These are phyloP conservation scores for Laguncularia racemosa DNA, from an alignment of 345 rosid species.

Conservation along the genomic window DNA sequence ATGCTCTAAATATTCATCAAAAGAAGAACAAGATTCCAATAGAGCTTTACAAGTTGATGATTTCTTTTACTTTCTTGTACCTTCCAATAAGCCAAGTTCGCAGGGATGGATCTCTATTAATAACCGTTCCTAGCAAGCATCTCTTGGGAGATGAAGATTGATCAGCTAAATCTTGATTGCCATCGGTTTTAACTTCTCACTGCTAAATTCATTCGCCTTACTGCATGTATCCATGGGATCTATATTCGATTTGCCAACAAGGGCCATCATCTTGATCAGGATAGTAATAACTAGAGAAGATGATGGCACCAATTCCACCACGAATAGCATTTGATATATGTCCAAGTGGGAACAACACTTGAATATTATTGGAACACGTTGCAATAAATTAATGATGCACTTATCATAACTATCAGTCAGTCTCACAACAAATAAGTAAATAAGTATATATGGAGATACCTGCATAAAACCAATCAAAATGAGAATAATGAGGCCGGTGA, in stretches of 20 bases:
- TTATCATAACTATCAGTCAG: too few species aligned
- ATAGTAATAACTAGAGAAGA: slow-evolving; percentile 85
- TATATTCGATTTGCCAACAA: slow-evolving; percentile 30
- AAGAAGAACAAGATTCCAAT: slow-evolving; percentile 37
- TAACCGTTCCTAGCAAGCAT: slow-evolving; percentile 71
- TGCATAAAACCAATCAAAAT: slow-evolving; percentile 75
- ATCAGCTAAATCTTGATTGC: slow-evolving; percentile 22
- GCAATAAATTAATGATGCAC: background rate
- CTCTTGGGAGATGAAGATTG: slow-evolving; percentile 25
- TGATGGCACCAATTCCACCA: slow-evolving; percentile 73
- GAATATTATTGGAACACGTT: slow-evolving; percentile 6
- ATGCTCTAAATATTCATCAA: slow-evolving; percentile 49
- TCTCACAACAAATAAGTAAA: too few species aligned
- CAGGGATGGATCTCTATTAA: slow-evolving; percentile 48
- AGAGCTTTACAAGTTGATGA: slow-evolving; percentile 38
- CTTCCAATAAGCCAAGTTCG: slow-evolving; percentile 59
- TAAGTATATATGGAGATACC: slow-evolving; percentile 43
- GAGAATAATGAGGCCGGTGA: too few species aligned
- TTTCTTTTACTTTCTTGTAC: slow-evolving; percentile 46
- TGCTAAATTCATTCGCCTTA: slow-evolving; percentile 18
- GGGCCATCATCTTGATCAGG: slow-evolving; percentile 48
- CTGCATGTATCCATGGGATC: slow-evolving; percentile 29
- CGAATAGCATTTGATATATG: slow-evolving; percentile 64
- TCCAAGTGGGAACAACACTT: slow-evolving; percentile 89
- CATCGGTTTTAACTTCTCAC: slow-evolving; percentile 23